Conservation (phyloP, 352 stramenopile genomes). For the Phytopythium helicoides region DNA sequence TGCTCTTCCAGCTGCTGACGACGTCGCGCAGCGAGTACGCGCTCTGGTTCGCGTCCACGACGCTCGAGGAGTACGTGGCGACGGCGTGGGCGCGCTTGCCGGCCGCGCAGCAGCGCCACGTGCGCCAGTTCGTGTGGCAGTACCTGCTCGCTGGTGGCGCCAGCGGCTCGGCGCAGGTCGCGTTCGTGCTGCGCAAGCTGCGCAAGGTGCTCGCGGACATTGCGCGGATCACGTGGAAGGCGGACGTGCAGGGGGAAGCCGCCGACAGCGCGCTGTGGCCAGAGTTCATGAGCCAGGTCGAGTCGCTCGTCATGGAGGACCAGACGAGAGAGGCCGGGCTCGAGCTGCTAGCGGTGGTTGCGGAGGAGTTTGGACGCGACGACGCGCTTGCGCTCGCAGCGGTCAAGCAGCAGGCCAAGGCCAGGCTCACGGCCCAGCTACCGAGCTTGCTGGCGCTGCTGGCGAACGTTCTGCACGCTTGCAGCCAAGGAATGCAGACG, state of each 20-base stretch:
- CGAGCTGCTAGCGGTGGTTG: conserved; percentile 55
- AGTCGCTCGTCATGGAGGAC: conserved; percentile 47
- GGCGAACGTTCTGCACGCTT: conserved; percentile 39
- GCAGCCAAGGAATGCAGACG: conserved; percentile 39
- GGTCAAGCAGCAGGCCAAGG: conserved; percentile 41
- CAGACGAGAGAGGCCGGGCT: conserved; percentile 43
- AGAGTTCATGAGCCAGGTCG: conserved; percentile 63
- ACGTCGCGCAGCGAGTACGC: conserved; percentile 69
- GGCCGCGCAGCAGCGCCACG: conserved; percentile 29
- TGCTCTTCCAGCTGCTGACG: conserved; percentile 59
- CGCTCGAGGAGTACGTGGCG: conserved; percentile 74
- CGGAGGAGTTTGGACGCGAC: conserved; percentile 73
- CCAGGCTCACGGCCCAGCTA: conserved; percentile 36
- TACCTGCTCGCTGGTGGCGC: conserved; percentile 27
- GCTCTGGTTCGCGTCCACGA: conserved; percentile 74
- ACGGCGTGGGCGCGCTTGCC: conserved; percentile 51
- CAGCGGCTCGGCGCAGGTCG: conserved; percentile 18
- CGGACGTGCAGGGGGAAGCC: conserved; percentile 5
- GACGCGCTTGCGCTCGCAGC: conserved; percentile 52
- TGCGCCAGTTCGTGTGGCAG: conserved; percentile 72
- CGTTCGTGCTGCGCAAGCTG: conserved; percentile 68
- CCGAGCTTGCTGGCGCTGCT: conserved; percentile 50
- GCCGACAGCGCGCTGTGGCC: conserved; percentile 29
- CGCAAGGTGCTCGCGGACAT: conserved; percentile 75
- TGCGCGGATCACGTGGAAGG: conserved; percentile 51